Evolutionary conservation across 805 yeast genomes (phyloP).

Genomic region (Ogataea minuta): DNA sequence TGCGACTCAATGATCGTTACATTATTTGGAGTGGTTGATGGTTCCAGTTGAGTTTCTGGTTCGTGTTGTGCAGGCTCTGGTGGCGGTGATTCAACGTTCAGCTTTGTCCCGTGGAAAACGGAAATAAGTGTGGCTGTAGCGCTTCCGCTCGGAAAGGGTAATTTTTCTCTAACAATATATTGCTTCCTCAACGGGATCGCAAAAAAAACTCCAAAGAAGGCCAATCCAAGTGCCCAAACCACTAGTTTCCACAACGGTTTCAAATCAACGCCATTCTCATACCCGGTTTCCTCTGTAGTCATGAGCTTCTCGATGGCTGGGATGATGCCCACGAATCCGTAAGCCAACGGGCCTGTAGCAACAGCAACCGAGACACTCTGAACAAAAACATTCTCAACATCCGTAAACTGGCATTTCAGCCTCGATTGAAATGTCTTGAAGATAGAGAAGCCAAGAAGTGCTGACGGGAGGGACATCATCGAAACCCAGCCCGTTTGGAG

Average conservation of each 20-base stretch:
- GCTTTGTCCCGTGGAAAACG: slow-evolving; percentile 73
- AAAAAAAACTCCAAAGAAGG: slow-evolving; percentile 93
- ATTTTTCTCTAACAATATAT: slow-evolving; percentile 81
- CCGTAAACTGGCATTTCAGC: slow-evolving; percentile 55
- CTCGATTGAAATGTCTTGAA: slow-evolving; percentile 55
- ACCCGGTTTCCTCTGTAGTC: slow-evolving; percentile 74
- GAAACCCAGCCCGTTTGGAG: slow-evolving; percentile 98
- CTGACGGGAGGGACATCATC: slow-evolving; percentile 97
- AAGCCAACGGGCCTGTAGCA: slow-evolving; percentile 96
- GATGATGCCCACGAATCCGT: slow-evolving; percentile 90
- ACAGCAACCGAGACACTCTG: slow-evolving; percentile 95
- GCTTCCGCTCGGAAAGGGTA: slow-evolving; percentile 92
- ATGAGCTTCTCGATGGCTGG: slow-evolving; percentile 94
- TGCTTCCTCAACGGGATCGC: slow-evolving; percentile 87
- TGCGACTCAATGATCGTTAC: slow-evolving; percentile 35
- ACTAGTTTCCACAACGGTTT: slow-evolving; percentile 50
- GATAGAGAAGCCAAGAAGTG: slow-evolving; percentile 79
- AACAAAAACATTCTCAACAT: slow-evolving; percentile 90
- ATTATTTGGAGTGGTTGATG: slow-evolving; percentile 18
- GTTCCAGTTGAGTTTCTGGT: neutral
- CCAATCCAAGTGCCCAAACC: slow-evolving; percentile 83
- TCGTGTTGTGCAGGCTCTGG: neutral
- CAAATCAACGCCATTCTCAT: slow-evolving; percentile 37
- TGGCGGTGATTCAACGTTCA: slow-evolving; percentile 34
- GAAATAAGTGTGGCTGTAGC: slow-evolving; percentile 94